A percentile compares a stretch with the other conserved stretches of the same genome.
Evolutionary conservation across 495 filamentous ascomycete species (phyloP).

Genomic region (Penicillium odoratum): DNA sequence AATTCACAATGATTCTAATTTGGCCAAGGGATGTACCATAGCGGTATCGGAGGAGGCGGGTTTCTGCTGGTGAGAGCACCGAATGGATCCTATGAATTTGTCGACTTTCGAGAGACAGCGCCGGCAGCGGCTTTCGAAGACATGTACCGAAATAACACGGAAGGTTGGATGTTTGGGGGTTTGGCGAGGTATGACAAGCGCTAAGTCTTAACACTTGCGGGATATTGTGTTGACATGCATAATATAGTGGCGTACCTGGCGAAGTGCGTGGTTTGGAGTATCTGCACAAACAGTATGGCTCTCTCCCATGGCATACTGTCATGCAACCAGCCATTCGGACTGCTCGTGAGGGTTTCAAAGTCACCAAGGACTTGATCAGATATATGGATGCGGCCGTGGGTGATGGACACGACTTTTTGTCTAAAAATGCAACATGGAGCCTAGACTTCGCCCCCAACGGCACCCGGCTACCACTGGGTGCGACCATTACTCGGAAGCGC

Average conservation of each 20-base stretch:
- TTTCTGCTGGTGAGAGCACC: slow-evolving; percentile 74
- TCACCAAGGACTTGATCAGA: slow-evolving; percentile 65
- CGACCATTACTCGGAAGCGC: slow-evolving; percentile 73
- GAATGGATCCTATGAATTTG: slow-evolving; percentile 66
- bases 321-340: slow-evolving; percentile 71
- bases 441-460: slow-evolving; percentile 86
- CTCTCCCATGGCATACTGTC: slow-evolving; percentile 67
- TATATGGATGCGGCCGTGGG: slow-evolving; percentile 59
- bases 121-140: slow-evolving; percentile 73
- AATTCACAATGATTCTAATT: neutral
- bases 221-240: slow-evolving; percentile 1
- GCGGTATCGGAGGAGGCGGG: slow-evolving; percentile 85
- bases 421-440: slow-evolving; percentile 73
- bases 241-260: slow-evolving; percentile 69
- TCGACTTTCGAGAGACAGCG: slow-evolving; percentile 86
- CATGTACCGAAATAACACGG: slow-evolving; percentile 69
- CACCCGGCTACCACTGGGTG: slow-evolving; percentile 64
- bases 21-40: slow-evolving; percentile 73
- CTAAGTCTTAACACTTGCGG: neutral
- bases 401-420: slow-evolving; percentile 58
- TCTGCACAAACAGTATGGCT: slow-evolving; percentile 72
- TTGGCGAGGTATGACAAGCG: slow-evolving; percentile 55
- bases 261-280: slow-evolving; percentile 77
- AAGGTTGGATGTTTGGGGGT: slow-evolving; percentile 54
- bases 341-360: slow-evolving; percentile 72